These are phyloP conservation scores for Rhexocercosporidium sp. DNA, from an alignment of 2,329 filamentous ascomycete genomes.

Conservation along the genomic window DNA sequence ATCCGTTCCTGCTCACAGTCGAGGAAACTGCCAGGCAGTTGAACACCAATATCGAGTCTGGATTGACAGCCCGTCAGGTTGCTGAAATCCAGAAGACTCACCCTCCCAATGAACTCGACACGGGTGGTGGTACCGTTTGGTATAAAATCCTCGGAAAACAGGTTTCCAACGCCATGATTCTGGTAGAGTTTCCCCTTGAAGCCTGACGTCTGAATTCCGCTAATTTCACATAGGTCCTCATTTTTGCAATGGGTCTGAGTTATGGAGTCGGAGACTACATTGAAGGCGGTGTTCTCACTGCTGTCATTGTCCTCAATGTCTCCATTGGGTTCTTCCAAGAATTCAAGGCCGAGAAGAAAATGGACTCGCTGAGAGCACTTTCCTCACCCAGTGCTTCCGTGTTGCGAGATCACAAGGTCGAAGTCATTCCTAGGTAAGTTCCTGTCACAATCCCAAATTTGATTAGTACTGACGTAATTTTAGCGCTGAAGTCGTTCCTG, in stretches of 20 bases:
- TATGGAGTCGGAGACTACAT: conserved; percentile 61
- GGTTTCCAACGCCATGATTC: conserved; percentile 78
- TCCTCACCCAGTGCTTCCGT: conserved; percentile 61
- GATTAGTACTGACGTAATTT: neutral
- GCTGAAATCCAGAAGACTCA: conserved; percentile 61
- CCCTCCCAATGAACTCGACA: conserved; percentile 73
- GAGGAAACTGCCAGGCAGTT: conserved; percentile 67
- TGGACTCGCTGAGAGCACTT: conserved; percentile 59
- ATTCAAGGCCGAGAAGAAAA: conserved; percentile 63
- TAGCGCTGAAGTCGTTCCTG: conserved; percentile 62
- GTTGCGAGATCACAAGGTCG: conserved; percentile 58
- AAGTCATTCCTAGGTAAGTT: conserved; percentile 40
- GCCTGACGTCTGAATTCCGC: neutral
- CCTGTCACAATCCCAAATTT: neutral
- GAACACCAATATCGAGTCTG: conserved; percentile 68
- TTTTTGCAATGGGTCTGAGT: conserved; percentile 45
- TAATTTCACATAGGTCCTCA: conserved; percentile 50
- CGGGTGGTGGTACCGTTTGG: conserved; percentile 70
- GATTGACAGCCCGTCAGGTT: conserved; percentile 66
- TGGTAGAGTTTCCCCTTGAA: conserved; percentile 52
- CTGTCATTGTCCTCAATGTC: conserved; percentile 63
- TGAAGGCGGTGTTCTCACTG: conserved; percentile 62
- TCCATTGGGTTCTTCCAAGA: conserved; percentile 64
- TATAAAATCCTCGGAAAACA: conserved; percentile 76
- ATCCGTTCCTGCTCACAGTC: conserved; percentile 65